Percentiles rank a stretch among this genome's conserved stretches.
These are phyloP conservation scores for Medakamo hakoo DNA, from an alignment of 139 green algal species.

Conservation along the genomic window DNA sequence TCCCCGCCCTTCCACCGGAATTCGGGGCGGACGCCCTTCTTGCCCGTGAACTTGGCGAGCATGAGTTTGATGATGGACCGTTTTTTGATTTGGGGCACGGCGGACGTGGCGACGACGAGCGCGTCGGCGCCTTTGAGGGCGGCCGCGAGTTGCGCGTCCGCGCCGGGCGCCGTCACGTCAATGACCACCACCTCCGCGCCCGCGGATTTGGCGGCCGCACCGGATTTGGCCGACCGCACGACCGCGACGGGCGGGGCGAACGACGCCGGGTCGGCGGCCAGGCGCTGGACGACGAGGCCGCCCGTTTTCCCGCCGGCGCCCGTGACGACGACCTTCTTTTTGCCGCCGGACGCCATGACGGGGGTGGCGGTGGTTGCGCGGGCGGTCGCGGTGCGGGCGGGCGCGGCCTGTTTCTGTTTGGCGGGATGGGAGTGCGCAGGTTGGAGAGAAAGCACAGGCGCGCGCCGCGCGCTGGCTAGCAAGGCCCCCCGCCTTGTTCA, in stretches of 20 bases:
- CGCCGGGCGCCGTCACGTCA: not conserved
- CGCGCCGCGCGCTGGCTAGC: no score
- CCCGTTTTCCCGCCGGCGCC: not conserved
- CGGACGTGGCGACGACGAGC: slow-evolving; percentile 32
- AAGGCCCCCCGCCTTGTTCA: no score
- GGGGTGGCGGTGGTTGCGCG: no score
- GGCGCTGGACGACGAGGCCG: not conserved
- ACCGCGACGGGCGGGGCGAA: not conserved
- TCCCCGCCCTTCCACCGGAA: not conserved
- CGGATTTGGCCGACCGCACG: not conserved
- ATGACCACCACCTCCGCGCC: not conserved
- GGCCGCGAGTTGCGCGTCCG: slow-evolving; percentile 1
- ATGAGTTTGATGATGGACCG: slow-evolving; percentile 5
- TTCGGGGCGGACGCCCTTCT: slow-evolving; percentile 12
- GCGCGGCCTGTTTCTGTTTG: no score
- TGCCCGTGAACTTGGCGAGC: slow-evolving; percentile 19
- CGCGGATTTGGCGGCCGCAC: not conserved
- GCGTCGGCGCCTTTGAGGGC: slow-evolving; percentile 22
- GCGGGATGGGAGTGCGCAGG: no score
- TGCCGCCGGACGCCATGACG: not conserved
- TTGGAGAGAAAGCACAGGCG: no score
- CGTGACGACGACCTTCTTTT: not conserved
- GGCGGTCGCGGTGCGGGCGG: not conserved
- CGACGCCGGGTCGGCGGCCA: not conserved
- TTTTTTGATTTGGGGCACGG: slow-evolving; percentile 19